Evolutionary conservation across 306 rosid genomes (phyloP).

Genomic region (Cucurbita pepo): DNA sequence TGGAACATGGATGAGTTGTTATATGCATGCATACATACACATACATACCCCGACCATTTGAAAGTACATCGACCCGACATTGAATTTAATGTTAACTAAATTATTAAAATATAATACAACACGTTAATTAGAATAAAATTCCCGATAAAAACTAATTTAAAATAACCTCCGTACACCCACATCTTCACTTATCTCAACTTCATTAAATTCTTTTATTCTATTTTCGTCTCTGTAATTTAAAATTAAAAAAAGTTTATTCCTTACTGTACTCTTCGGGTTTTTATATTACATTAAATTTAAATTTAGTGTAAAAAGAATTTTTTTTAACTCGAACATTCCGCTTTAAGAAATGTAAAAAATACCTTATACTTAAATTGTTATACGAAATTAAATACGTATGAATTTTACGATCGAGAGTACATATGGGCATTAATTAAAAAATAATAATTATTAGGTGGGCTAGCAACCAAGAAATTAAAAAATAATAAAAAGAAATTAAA

Average conservation of each 20-base stretch:
- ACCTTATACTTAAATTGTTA: neutral
- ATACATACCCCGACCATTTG: too few relatives aligned
- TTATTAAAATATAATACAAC: too few relatives aligned
- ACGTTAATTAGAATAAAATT: too few relatives aligned
- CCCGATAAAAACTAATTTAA: neutral
- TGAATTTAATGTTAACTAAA: too few relatives aligned
- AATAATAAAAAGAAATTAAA: too few relatives aligned
- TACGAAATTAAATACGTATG: too few relatives aligned
- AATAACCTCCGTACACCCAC: neutral
- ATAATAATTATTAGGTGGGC: neutral
- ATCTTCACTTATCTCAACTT: neutral
- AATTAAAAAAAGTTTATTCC: neutral
- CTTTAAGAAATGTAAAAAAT: neutral
- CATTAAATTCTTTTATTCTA: neutral
- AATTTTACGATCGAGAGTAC: neutral
- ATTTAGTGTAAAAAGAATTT: neutral
- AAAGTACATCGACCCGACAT: too few relatives aligned
- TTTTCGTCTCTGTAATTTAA: neutral
- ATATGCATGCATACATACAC: neutral
- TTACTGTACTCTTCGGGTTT: neutral
- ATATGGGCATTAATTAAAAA: neutral
- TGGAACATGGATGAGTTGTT: neutral
- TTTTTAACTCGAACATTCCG: neutral
- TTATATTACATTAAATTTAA: neutral
- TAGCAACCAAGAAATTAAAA: neutral